These are phyloP conservation scores for Cutaneotrichosporon sp. DNA, from an alignment of 1,284 basidiomycete genomes.

Conservation along the genomic window DNA sequence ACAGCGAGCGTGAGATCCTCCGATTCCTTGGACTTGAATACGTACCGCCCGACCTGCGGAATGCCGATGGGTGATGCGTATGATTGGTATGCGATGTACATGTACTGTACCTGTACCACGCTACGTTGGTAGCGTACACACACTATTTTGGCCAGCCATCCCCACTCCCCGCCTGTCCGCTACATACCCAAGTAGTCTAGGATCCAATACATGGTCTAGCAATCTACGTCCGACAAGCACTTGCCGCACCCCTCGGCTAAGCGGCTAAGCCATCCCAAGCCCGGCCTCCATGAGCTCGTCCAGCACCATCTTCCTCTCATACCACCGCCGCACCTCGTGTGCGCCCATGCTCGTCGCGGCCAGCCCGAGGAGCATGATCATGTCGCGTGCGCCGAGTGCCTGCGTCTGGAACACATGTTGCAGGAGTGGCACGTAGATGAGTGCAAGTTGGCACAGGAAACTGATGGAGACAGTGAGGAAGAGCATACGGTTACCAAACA, in stretches of 20 bases:
- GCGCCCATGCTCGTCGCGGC: conserved; percentile 67
- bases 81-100: neutral
- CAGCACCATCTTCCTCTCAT: conserved; percentile 61
- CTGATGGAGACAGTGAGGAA: conserved; percentile 81
- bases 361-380: conserved; percentile 70
- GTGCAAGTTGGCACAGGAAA: conserved; percentile 73
- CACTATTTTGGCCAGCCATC: no score
- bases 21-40: conserved; percentile 42
- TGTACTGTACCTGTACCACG: neutral
- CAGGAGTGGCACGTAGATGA: conserved; percentile 88
- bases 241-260: neutral
- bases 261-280: conserved; percentile 5
- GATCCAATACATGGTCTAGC: conserved; percentile 1
- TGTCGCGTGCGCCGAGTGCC: conserved; percentile 66
- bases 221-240: neutral
- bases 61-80: conserved; percentile 44
- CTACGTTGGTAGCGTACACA: neutral
- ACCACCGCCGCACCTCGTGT: conserved; percentile 78
- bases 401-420: conserved; percentile 93
- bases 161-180: no score
- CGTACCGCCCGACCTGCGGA: conserved; percentile 49
- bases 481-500: conserved; percentile 84
- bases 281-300: conserved; percentile 32
- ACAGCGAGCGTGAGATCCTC: conserved; percentile 50
- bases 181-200: no score